Evolutionary conservation across 495 filamentous ascomycete genomes (phyloP), one percentile per base, ranked within the genome.

Genomic region (Pyrenopolyporus hunteri): DNA sequence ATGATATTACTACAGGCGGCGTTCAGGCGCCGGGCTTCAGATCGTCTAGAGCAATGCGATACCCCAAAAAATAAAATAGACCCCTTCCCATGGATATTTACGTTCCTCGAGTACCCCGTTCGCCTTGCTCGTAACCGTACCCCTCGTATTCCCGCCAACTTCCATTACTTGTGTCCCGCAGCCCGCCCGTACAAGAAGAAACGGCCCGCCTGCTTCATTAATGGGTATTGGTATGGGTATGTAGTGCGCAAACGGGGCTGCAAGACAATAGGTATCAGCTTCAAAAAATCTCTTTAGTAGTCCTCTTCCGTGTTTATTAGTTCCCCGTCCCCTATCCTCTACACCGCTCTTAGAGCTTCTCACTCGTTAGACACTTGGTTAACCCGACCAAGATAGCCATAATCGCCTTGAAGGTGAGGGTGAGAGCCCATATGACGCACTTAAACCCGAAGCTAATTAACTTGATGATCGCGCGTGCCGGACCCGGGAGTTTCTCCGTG

Each of bases 381-480:
- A 78, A 43, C 13, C 72, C 73, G 10, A 68, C 64, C 6, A 78
- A 36, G 14, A 78, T 50, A 6, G 64, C 73, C 72, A 67, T 64
- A 14, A 76, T 44, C 28, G 74, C 70, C 64, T 77, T 78, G 49
- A 82, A 80, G 54, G 52, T 62, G n/a, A 81, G 50, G 32, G 78
- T 78, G 4, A 74, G 64, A 2, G 72, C 67, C 79, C 79, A 80
- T 22, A 82, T 73, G 2, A 80, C 31, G 31, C 73, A 76, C 64
- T 80, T 82, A 50, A 80, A 80, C 8, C 64, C 60, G 43, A 74
- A 68, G 8, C 65, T 68, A n/a, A 77, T 51, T 14, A 81, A 11
- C 40, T 74, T 74, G 40, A 80, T 69, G 7, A 76, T 16, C 6
- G 67, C 71, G 31, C 78, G 69, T 50, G 72, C 47, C 31, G 70